Conservation (phyloP, 371 early-diverging fungal genomes). For the Parasitella parasitica region DNA sequence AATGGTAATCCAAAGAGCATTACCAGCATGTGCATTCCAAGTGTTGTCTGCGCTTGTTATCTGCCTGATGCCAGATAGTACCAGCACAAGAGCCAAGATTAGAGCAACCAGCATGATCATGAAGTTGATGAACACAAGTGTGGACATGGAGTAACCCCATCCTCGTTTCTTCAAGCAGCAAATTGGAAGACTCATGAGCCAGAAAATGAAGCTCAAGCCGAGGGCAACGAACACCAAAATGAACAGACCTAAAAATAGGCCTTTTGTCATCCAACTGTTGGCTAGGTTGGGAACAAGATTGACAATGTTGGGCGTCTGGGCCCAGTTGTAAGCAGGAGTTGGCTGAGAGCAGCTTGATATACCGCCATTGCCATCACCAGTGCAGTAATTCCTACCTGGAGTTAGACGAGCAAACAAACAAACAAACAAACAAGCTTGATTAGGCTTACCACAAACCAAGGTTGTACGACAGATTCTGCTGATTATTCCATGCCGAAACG, state of each 20-base stretch:
- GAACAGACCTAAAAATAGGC: conserved; percentile 39
- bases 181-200: conserved; percentile 36
- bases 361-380: conserved; percentile 8
- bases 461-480: background rate
- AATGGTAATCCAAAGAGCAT: conserved; percentile 36
- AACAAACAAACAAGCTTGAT: background rate
- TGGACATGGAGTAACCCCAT: conserved; percentile 26
- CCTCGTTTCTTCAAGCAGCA: conserved; percentile 25
- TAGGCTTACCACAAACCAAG: background rate
- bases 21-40: conserved; percentile 33
- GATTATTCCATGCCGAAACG: background rate
- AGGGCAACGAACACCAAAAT: conserved; percentile 33
- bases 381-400: conserved; percentile 37
- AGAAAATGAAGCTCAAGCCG: conserved; percentile 34
- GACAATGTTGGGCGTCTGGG: conserved; percentile 29
- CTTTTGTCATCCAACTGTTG: background rate
- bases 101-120: conserved; percentile 29
- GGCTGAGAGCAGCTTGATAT: conserved; percentile 14
- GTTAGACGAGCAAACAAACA: background rate
- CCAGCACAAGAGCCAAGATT: conserved; percentile 25
- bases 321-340: conserved; percentile 41
- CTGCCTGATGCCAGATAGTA: conserved; percentile 18
- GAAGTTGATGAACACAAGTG: conserved; percentile 31
- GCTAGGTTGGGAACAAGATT: conserved; percentile 11
- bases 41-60: conserved; percentile 10